Conservation (phyloP, 2,329 filamentous ascomycete species). For the Apiospora aurea region DNA sequence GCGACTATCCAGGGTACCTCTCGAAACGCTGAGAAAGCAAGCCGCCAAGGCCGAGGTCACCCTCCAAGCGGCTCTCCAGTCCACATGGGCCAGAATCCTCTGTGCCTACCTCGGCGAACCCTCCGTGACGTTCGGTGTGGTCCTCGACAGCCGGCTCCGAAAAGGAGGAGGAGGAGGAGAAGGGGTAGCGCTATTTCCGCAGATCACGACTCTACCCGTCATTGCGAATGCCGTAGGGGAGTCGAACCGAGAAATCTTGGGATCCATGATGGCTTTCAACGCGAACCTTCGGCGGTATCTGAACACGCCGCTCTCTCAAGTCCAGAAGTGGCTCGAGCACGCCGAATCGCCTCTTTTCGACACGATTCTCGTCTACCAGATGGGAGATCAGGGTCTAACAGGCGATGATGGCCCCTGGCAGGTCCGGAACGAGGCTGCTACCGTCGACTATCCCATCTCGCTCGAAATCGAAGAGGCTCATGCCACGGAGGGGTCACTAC, state of each 20-base stretch:
- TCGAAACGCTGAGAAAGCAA: slow-evolving; percentile 57
- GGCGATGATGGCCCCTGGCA: slow-evolving; percentile 57
- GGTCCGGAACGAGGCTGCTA: slow-evolving; percentile 69
- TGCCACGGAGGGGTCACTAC: slow-evolving; percentile 49
- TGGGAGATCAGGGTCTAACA: slow-evolving; percentile 45
- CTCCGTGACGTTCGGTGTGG: slow-evolving; percentile 78
- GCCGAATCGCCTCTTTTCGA: slow-evolving; percentile 77
- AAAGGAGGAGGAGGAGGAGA: slow-evolving; percentile 56
- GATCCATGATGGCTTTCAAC: slow-evolving; percentile 71
- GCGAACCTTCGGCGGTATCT: slow-evolving; percentile 72
- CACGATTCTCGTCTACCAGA: slow-evolving; percentile 85
- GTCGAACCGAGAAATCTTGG: slow-evolving; percentile 64
- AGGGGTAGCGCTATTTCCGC: slow-evolving; percentile 69
- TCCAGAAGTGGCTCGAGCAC: slow-evolving; percentile 75
- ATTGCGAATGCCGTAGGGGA: slow-evolving; percentile 59
- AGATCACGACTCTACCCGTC: slow-evolving; percentile 82
- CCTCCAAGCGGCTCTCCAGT: slow-evolving; percentile 77
- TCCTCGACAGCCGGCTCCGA: slow-evolving; percentile 76
- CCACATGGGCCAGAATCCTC: slow-evolving; percentile 79
- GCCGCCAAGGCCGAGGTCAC: slow-evolving; percentile 70
- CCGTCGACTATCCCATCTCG: slow-evolving; percentile 80
- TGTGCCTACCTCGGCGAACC: slow-evolving; percentile 79
- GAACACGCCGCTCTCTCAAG: slow-evolving; percentile 71
- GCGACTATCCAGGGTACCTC: slow-evolving; percentile 47
- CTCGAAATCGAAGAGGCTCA: slow-evolving; percentile 73